Base-by-base conservation (phyloP, 2,329 filamentous ascomycete genomes). In the Blumeria hordei region DNA sequence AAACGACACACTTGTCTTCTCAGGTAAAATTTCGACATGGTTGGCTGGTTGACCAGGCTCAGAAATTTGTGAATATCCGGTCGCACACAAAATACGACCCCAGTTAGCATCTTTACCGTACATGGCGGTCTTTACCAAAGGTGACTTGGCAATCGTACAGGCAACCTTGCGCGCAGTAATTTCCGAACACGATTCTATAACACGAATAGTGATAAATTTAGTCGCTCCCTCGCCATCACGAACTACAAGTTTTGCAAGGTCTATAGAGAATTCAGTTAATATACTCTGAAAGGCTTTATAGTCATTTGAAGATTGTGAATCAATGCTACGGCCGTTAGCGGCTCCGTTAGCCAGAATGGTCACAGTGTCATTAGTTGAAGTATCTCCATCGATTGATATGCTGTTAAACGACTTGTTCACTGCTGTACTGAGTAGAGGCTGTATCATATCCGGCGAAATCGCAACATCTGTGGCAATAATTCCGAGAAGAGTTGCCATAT, bases 81-180 rank as follows among this genome's bases (percentile, higher is more conserved):
- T 88, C 0, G 92, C 90, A 67, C 92, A 96, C 33, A 96, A 75
- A 59, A 98, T 94, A 55, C 92, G 87, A 36, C 92, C 92, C 92
- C 92, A 98, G 72, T 98, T 98, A 16, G 92, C 92, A 66, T 98
- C 92, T 67, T 88, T 87, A 60, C 92, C 92, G 68, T 98, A 98
- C 43, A 98, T 74, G 0, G 92, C 92, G 0, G 92, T 98, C 74
- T 98, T 98, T 62, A 98, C 92, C 11, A 98, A 78, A 8, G 92
- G 87, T 0, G 88, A 94, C 53, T 83, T 80, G 14, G 92, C 88
- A 65, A 98, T 95, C 50, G 85, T 83, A 58, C 82, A 84, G 10
- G 88, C 92, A 58, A 95, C 81, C 64, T 81, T 77, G 55, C 85
- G 80, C 1, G 87, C 88, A 50, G 80, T 82, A 51, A 74, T 71